Percentiles rank a stretch among this genome's conserved stretches.
phyloP scores from a whole-genome alignment of 2,329 filamentous ascomycete genomes.

The Calonectria henricotiae region DNA sequence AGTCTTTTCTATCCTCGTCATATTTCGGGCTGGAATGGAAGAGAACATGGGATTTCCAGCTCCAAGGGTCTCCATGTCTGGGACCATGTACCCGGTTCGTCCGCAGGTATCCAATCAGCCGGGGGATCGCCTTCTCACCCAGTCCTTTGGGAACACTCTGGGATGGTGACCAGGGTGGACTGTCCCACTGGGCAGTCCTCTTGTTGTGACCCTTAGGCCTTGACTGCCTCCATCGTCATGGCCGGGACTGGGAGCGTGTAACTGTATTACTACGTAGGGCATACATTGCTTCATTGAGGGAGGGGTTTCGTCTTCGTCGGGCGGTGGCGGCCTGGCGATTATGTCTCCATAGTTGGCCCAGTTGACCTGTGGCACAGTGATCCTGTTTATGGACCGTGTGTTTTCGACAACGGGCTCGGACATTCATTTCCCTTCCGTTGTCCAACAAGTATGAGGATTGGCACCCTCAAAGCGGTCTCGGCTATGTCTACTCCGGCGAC shows the following conservation, averaged over 20 bases:
- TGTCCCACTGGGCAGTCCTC: constrained; percentile 36
- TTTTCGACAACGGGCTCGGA: constrained; percentile 24
- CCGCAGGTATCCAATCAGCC: constrained; percentile 42
- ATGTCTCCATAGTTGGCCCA: constrained; percentile 14
- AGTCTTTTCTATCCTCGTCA: not conserved
- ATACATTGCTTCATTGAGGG: constrained; percentile 19
- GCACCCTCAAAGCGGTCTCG: constrained; percentile 12
- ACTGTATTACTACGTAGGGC: constrained; percentile 2
- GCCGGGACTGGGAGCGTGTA: constrained; percentile 3
- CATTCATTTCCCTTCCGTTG: constrained; percentile 16
- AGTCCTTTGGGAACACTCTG: constrained; percentile 43
- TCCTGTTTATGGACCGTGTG: constrained; percentile 32
- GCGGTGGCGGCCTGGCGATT: constrained; percentile 17
- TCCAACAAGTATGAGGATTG: constrained; percentile 17
- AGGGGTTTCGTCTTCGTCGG: constrained; percentile 11
- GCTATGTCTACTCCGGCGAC: constrained; percentile 3
- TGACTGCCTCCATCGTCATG: constrained; percentile 11
- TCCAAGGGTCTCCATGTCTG: constrained; percentile 38
- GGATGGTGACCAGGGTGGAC: constrained; percentile 34
- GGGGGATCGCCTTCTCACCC: constrained; percentile 44
- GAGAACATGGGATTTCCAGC: constrained; percentile 36
- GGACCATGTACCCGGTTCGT: constrained; percentile 44
- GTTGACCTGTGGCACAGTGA: constrained; percentile 17
- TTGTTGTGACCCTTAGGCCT: constrained; percentile 8
- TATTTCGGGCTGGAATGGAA: constrained; percentile 28